Percentiles rank a stretch among this genome's conserved stretches.
Conservation (phyloP, 176 grass and related monocot genomes). For the Paspalum notatum region DNA sequence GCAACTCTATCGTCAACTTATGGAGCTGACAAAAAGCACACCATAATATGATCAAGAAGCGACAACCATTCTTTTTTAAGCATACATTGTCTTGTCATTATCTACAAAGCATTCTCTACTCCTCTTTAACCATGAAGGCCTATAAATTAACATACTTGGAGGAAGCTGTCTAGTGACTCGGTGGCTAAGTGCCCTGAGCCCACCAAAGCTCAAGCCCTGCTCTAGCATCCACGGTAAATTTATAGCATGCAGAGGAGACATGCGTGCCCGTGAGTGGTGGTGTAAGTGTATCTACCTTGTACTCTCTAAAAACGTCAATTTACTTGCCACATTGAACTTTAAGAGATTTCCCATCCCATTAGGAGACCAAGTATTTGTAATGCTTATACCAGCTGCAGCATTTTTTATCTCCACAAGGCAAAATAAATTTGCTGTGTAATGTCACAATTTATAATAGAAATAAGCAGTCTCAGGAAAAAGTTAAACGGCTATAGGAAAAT, state of each 20-base stretch:
- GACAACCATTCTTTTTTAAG: not conserved
- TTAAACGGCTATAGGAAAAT: not conserved
- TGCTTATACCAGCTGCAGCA: not conserved
- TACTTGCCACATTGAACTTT: not conserved
- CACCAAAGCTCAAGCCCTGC: not conserved
- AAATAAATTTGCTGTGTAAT: not conserved
- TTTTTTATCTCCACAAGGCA: not conserved
- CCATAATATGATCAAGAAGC: not conserved
- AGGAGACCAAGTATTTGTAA: constrained; percentile 12
- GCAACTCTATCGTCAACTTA: constrained; percentile 11
- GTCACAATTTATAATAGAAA: not conserved
- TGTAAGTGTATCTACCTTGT: not conserved
- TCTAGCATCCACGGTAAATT: not conserved
- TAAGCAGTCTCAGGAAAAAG: not conserved
- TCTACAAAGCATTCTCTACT: not conserved
- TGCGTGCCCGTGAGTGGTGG: not conserved
- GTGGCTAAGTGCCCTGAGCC: not conserved
- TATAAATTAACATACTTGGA: not conserved
- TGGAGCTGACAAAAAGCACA: not conserved
- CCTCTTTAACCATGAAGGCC: not conserved
- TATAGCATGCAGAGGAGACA: not conserved
- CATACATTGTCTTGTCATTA: constrained; percentile 4
- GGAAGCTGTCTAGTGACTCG: not conserved
- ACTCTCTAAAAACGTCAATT: not conserved
- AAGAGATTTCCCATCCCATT: constrained; percentile 9